Evolutionary conservation across 257 asterid genomes (phyloP).

Genomic region (Parsonsia alboflavescens): DNA sequence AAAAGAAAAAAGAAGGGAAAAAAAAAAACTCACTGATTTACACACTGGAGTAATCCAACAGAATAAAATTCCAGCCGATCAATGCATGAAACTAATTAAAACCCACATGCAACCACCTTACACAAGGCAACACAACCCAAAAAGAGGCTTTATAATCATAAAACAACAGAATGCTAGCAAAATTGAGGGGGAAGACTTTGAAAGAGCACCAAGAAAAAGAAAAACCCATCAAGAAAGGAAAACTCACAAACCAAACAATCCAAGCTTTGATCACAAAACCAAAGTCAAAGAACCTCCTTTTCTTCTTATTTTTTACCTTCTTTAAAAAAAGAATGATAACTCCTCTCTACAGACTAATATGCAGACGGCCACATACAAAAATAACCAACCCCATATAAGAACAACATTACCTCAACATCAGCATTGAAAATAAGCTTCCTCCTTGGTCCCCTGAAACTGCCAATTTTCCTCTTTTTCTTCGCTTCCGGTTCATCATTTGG

Average conservation of each 20-base stretch:
- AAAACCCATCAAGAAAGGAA: neutral
- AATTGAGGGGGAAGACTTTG: slow-evolving; percentile 3
- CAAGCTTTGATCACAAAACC: neutral
- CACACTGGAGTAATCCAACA: slow-evolving; percentile 13
- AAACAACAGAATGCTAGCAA: slow-evolving; percentile 21
- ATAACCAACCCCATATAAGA: neutral
- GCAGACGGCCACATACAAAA: neutral
- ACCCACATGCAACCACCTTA: slow-evolving; percentile 34
- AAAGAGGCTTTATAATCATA: neutral
- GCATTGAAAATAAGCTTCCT: slow-evolving; percentile 21
- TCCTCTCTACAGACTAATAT: neutral
- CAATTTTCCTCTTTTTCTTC: slow-evolving; percentile 12
- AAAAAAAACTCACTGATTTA: slow-evolving; percentile 10
- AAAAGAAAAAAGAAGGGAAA: too few relatives aligned
- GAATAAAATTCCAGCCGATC: slow-evolving; percentile 11
- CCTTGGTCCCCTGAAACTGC: neutral
- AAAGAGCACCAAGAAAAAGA: slow-evolving; percentile 5
- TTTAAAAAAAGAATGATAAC: neutral
- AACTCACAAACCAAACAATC: neutral
- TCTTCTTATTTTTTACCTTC: neutral
- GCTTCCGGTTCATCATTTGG: neutral
- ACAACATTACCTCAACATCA: slow-evolving; percentile 39
- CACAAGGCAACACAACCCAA: neutral
- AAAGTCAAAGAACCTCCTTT: neutral
- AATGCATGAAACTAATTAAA: slow-evolving; percentile 19